Conservation (phyloP, 352 stramenopile species). For the Halophytophthora polymorphica region DNA sequence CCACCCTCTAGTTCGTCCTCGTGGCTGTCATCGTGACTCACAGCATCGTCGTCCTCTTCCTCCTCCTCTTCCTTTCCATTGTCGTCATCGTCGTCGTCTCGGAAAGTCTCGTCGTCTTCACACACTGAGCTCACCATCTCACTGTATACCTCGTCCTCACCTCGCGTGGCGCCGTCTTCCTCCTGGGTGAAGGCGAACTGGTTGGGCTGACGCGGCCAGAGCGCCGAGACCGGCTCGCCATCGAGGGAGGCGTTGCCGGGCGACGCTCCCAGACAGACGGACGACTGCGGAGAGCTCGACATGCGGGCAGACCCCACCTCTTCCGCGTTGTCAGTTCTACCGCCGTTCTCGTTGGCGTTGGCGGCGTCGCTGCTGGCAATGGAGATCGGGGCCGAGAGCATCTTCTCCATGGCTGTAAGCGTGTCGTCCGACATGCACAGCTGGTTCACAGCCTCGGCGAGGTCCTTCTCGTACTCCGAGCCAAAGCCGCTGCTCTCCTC, state of each 20-base stretch:
- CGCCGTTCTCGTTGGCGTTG: neutral
- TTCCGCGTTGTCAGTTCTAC: conserved; percentile 7
- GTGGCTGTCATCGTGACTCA: neutral
- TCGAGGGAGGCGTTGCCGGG: conserved; percentile 64
- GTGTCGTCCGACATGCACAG: conserved; percentile 62
- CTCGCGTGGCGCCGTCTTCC: conserved; percentile 54
- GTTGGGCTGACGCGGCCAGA: conserved; percentile 78
- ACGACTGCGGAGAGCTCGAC: conserved; percentile 67
- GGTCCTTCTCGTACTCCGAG: conserved; percentile 69
- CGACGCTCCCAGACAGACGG: conserved; percentile 56
- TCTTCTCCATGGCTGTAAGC: conserved; percentile 44
- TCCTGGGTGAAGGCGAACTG: conserved; percentile 86
- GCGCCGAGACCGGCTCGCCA: conserved; percentile 62
- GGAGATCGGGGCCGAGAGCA: conserved; percentile 51
- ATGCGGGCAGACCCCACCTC: conserved; percentile 24
- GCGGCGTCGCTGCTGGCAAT: conserved; percentile 25
- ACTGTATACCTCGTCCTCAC: conserved; percentile 80
- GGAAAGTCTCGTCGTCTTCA: conserved; percentile 52
- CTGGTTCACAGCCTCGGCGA: conserved; percentile 65
- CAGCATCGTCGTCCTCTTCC: conserved; percentile 15
- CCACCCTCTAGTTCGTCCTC: conserved; percentile 8
- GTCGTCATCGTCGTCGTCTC: conserved; percentile 38
- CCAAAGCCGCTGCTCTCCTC: conserved; percentile 47
- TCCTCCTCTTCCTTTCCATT: conserved; percentile 22
- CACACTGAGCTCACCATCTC: conserved; percentile 67